Evolutionary conservation across 192 early-diverging fungal genomes (phyloP), one percentile per base, ranked within the genome.

Genomic region (Powellomyces hirtus): DNA sequence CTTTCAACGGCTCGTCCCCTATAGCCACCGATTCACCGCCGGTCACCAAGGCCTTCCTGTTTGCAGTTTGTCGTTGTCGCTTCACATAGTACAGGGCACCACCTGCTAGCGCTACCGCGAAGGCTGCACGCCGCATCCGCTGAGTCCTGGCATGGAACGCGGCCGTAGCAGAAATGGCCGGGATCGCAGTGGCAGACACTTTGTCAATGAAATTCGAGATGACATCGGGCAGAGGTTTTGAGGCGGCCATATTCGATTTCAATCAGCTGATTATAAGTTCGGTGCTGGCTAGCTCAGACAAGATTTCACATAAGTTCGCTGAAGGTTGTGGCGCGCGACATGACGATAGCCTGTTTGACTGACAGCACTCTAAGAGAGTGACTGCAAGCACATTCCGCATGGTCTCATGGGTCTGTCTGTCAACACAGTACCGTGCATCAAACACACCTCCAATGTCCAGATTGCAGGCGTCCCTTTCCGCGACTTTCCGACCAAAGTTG

Each of bases 1-100:
- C 63, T 27, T 74, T 72, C 33, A 81, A 58, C 27, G 76, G 75
- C 7, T 49, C 55, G 22, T 72, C 74, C 37, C 29, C 46, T 0
- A 14, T 13, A 10, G 33, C 27, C 0, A 1, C 26, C 35, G 37
- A n/a, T 24, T 16, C 61, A 36, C 24, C 27, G 13, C 36, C 59
- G 34, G 38, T 60, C 1, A 37, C 33, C 36, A 38, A 16, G 29
- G 33, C 59, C 4, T 37, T 2, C 20, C 33, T 34, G 59, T 60
- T 60, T 3, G 59, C 59, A 2, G n/a, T 38, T 36, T 60, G 22
- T 10, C 30, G 24, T 40, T 40, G 46, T n/a, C 67, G 34, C n/a
- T 34, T 20, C 18, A 49, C 42, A 37, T 69, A 60, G 67, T 72
- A 72, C 27, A 56, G 27, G 8, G 70, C 61, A 20, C 52, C 70